Conservation (phyloP, 2,329 filamentous ascomycete genomes). For the Calonectria multiphialidica region DNA sequence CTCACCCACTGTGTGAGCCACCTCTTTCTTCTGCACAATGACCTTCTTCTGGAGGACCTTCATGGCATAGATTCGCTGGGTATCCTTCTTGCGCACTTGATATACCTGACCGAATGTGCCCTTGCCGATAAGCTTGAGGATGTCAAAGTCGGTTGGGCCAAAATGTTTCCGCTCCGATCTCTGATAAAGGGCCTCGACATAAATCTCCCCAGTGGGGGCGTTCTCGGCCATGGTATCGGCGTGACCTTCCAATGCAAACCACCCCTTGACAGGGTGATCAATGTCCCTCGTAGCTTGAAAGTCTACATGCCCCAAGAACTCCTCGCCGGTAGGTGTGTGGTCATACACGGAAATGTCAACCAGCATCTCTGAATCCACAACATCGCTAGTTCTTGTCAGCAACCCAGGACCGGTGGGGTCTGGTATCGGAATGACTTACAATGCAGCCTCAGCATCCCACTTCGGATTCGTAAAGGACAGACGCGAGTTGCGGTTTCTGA, state of each 20-base stretch:
- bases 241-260: conserved; percentile 86
- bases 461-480: conserved; percentile 82
- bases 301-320: conserved; percentile 91
- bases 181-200: conserved; percentile 88
- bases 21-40: conserved; percentile 99
- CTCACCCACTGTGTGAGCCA: conserved; percentile 96
- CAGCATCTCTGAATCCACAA: conserved; percentile 90
- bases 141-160: conserved; percentile 95
- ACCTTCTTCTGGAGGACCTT: conserved; percentile 99
- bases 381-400: conserved; percentile 75
- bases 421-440: conserved; percentile 70
- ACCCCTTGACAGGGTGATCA: conserved; percentile 81
- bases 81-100: conserved; percentile 97
- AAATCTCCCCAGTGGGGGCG: conserved; percentile 87
- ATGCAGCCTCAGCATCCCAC: conserved; percentile 95
- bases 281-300: conserved; percentile 76
- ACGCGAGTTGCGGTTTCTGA: conserved; percentile 69
- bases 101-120: conserved; percentile 99
- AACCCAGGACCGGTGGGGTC: neutral
- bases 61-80: conserved; percentile 97
- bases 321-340: conserved; percentile 81
- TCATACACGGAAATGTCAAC: conserved; percentile 97
- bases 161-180: conserved; percentile 90
- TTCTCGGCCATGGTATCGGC: conserved; percentile 78
- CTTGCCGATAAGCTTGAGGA: conserved; percentile 96